phyloP scores from a whole-genome alignment of 1,284 basidiomycete genomes.

The Ceratobasidium sp. region DNA sequence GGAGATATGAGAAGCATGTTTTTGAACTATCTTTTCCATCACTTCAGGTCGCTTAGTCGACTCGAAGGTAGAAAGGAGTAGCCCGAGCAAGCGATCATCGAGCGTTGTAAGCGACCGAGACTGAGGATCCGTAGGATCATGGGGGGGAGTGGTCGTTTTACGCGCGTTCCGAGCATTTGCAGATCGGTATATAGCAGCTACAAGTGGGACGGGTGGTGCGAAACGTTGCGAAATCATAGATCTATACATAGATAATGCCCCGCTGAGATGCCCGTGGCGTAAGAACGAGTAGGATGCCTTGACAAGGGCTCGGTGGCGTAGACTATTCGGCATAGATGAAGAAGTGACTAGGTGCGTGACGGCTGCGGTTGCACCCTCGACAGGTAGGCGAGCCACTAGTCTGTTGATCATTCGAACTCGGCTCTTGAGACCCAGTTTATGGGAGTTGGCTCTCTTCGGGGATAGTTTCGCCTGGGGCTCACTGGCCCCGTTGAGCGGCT shows the following conservation, averaged over 20 bases:
- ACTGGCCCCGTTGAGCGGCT: neutral
- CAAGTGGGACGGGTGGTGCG: constrained; percentile 25
- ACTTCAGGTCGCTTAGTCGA: constrained; percentile 20
- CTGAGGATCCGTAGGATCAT: neutral
- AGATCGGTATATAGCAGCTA: constrained; percentile 23
- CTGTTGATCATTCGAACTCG: constrained; percentile 3
- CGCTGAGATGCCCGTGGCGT: constrained; percentile 11
- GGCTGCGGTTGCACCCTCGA: neutral
- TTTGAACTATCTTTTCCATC: constrained; percentile 34
- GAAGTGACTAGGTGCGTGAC: neutral
- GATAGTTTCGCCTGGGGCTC: neutral
- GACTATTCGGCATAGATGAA: neutral
- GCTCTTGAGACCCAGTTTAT: neutral
- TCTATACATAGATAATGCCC: constrained; percentile 29
- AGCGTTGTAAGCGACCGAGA: neutral
- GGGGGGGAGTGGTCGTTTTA: neutral
- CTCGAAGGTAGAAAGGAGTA: constrained; percentile 16
- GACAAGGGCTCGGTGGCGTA: constrained; percentile 21
- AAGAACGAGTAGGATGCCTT: constrained; percentile 25
- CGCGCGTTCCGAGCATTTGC: neutral
- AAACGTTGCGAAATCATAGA: constrained; percentile 13
- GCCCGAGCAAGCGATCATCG: constrained; percentile 10
- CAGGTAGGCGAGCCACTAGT: constrained; percentile 8
- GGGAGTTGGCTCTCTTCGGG: neutral
- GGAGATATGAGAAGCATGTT: constrained; percentile 19